Evolutionary conservation across 1,284 basidiomycete genomes (phyloP), one percentile per base, ranked within the genome.

Genomic region (Naganishia cerealis): DNA sequence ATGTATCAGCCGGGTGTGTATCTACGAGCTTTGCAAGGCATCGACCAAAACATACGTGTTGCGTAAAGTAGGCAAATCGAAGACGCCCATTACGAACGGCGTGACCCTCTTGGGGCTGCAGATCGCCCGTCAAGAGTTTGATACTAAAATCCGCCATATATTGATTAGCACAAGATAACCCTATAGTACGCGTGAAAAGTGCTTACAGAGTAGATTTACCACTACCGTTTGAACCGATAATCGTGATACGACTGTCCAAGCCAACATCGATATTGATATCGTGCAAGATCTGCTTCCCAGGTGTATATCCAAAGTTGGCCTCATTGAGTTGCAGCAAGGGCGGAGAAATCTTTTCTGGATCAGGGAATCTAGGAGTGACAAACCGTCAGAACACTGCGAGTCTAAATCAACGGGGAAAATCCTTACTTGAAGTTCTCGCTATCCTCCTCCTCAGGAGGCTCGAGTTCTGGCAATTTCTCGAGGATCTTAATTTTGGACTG

Each of bases 401-500:
- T 57, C 29, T 33, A 5, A 5, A 40, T 15, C 3, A 18, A 12
- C 42, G 43, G 33, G 3, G 26, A 12, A 53, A 59, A 16, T 9
- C 33, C 74, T 71, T 53, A 90, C 86, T 86, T 92, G 85, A 99
- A 97, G 40, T 85, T 89, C 78, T 96, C 94, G 48, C 86, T 90
- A 75, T 92, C 93, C 16, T 71, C 70, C 72, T 86, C 86, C 80
- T 94, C 93, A 5, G 94, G 94, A 43, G 93, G 92, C 75, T 95
- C 87, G 58, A 98, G 84, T 72, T 95, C 92, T 5, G 95, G 96
- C 43, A 99, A 82, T 87, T 97, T 97, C 80, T 99, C 96, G 59
- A 99, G 84, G 71, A 98, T 94, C 82, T 99, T 99, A 81, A 99
- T 97, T 80, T 94, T 95, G 74, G 89, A 91, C 78, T 97, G 94